A percentile compares a stretch with the other conserved stretches of the same genome.
phyloP scores from a whole-genome alignment of 116 monocot species.

The Trichopus zeylanicus region DNA sequence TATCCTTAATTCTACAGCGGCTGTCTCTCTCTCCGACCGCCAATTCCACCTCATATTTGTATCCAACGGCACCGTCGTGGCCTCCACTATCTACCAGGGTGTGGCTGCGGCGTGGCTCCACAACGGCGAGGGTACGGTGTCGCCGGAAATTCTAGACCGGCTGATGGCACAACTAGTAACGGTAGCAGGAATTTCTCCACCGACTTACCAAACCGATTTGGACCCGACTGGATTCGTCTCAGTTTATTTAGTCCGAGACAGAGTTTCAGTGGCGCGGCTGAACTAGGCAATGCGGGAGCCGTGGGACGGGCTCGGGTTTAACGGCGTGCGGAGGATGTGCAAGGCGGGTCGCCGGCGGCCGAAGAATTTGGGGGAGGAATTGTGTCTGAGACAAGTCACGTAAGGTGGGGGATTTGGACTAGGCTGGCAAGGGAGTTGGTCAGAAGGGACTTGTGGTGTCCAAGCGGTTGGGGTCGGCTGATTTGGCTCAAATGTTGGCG shows the following conservation, averaged over 20 bases:
- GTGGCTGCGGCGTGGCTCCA: not conserved
- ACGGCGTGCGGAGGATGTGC: not conserved
- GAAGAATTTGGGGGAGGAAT: too few species aligned
- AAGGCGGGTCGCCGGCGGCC: not conserved
- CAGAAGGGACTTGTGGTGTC: too few species aligned
- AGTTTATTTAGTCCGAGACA: too few species aligned
- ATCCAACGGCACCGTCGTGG: not conserved
- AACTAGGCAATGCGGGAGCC: too few species aligned
- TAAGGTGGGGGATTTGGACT: not conserved
- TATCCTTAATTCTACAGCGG: not conserved
- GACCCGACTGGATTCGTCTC: too few species aligned
- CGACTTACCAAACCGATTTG: not conserved
- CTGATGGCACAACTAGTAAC: too few species aligned
- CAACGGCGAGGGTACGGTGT: not conserved
- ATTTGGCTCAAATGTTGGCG: too few species aligned
- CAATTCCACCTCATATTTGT: not conserved
- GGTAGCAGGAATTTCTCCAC: not conserved
- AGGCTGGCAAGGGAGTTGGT: too few species aligned
- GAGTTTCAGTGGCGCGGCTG: too few species aligned
- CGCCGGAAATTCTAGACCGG: not conserved
- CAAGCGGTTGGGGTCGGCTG: too few species aligned
- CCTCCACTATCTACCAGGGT: not conserved
- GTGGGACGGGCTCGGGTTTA: too few species aligned
- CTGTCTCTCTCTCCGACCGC: not conserved
- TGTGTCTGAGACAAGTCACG: not conserved